Conservation (phyloP, 2,329 filamentous ascomycete species). For the Stemphylium vesicarium region DNA sequence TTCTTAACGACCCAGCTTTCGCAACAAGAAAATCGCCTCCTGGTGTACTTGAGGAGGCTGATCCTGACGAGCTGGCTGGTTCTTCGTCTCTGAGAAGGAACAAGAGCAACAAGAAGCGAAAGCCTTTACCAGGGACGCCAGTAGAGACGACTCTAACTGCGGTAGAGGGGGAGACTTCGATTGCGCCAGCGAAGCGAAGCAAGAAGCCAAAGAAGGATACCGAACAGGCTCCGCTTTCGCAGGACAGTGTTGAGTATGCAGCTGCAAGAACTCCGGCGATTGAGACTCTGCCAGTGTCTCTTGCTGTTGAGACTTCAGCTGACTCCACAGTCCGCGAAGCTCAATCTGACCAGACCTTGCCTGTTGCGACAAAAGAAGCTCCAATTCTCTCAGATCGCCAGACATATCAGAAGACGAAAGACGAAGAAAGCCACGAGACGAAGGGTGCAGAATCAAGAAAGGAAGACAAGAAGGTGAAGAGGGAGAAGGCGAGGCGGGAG, state of each 20-base stretch:
- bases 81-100: slow-evolving; percentile 54
- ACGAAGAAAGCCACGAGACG: slow-evolving; percentile 10
- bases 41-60: slow-evolving; percentile 44
- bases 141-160: not conserved
- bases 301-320: slow-evolving; percentile 41
- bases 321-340: slow-evolving; percentile 28
- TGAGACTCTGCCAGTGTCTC: slow-evolving; percentile 42
- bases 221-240: slow-evolving; percentile 28
- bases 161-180: slow-evolving; percentile 2
- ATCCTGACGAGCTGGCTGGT: slow-evolving; percentile 44
- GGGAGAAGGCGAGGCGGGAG: slow-evolving; percentile 20
- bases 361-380: slow-evolving; percentile 5
- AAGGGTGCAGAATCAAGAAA: slow-evolving; percentile 27
- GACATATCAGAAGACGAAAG: not conserved
- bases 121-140: slow-evolving; percentile 14
- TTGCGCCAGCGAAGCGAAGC: slow-evolving; percentile 27
- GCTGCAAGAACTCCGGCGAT: slow-evolving; percentile 41
- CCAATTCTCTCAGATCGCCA: not conserved
- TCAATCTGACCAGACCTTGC: slow-evolving; percentile 16
- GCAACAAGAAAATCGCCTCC: slow-evolving; percentile 41
- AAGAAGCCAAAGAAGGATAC: slow-evolving; percentile 43
- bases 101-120: slow-evolving; percentile 53
- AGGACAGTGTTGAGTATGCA: slow-evolving; percentile 40
- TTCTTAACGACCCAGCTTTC: slow-evolving; percentile 48
- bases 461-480: slow-evolving; percentile 50